Conservation (phyloP, 2,329 filamentous ascomycete species). For the Graphiopsis chlorocephala region DNA sequence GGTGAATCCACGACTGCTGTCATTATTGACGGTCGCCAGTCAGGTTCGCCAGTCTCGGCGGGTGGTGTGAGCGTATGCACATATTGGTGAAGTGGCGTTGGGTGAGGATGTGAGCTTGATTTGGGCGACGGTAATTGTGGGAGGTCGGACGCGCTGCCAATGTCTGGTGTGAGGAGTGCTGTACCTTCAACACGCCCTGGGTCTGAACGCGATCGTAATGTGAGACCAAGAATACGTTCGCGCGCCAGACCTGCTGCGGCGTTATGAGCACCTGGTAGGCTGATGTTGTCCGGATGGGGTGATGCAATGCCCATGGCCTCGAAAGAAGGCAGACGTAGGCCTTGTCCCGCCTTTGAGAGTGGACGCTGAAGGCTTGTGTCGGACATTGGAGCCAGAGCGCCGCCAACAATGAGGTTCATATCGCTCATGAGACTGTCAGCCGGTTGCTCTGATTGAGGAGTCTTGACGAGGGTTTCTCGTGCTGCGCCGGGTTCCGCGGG, state of each 20-base stretch:
- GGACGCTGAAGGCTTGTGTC: conserved; percentile 15
- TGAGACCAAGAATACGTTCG: conserved; percentile 1
- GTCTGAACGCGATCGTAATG: neutral
- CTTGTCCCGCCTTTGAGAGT: conserved; percentile 29
- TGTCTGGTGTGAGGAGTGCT: conserved; percentile 8
- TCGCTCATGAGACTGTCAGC: conserved; percentile 4
- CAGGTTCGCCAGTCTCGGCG: conserved; percentile 40
- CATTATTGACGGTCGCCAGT: conserved; percentile 37
- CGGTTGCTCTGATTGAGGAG: conserved; percentile 22
- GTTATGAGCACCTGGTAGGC: conserved; percentile 24
- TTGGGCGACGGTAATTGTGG: neutral
- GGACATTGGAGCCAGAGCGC: conserved; percentile 28
- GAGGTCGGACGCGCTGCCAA: conserved; percentile 2
- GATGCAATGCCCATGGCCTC: conserved; percentile 51
- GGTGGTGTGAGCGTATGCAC: conserved; percentile 47
- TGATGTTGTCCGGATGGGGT: conserved; percentile 44
- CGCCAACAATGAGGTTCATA: conserved; percentile 30
- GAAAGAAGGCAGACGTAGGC: conserved; percentile 54
- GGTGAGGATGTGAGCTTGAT: neutral
- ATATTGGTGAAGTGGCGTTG: conserved; percentile 30
- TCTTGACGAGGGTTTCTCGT: conserved; percentile 18
- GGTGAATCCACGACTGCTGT: conserved; percentile 41
- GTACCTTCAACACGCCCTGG: conserved; percentile 4
- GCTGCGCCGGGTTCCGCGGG: conserved; percentile 21
- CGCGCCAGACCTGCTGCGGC: conserved; percentile 19